Evolutionary conservation across 2,329 filamentous ascomycete species (phyloP).

Genomic region (Acrocalymma vagum): DNA sequence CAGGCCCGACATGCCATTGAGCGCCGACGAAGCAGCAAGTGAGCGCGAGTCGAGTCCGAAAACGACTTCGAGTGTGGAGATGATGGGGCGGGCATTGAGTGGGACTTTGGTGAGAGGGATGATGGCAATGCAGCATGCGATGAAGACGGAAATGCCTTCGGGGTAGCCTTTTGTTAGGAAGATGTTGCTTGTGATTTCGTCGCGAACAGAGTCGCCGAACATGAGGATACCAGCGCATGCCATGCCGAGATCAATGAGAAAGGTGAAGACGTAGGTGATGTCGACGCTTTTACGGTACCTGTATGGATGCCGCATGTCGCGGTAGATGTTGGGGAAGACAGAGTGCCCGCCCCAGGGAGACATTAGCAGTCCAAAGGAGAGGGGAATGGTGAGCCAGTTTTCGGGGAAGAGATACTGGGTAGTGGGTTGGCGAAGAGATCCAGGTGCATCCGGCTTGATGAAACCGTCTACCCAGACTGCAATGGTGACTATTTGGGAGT

Average conservation of each 20-base stretch:
- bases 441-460: conserved; percentile 78
- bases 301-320: conserved; percentile 81
- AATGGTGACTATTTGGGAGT: conserved; percentile 70
- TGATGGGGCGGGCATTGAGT: conserved; percentile 85
- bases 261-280: conserved; percentile 86
- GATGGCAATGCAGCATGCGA: conserved; percentile 87
- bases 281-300: conserved; percentile 80
- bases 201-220: conserved; percentile 89
- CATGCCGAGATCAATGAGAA: conserved; percentile 80
- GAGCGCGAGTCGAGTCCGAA: conserved; percentile 72
- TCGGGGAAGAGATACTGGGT: conserved; percentile 81
- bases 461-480: conserved; percentile 88
- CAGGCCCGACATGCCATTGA: conserved; percentile 63
- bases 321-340: conserved; percentile 86
- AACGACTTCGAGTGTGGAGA: conserved; percentile 84
- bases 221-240: conserved; percentile 88
- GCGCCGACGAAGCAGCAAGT: conserved; percentile 58
- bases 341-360: conserved; percentile 77
- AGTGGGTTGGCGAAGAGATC: conserved; percentile 83
- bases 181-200: conserved; percentile 92
- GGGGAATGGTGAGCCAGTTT: conserved; percentile 86
- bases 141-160: conserved; percentile 73
- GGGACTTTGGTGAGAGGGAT: conserved; percentile 97
- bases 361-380: conserved; percentile 91
- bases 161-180: conserved; percentile 80